A percentile compares a stretch with the other conserved stretches of the same genome.
Conservation (phyloP, 2,329 filamentous ascomycete genomes). For the Talaromyces rugulosus region DNA sequence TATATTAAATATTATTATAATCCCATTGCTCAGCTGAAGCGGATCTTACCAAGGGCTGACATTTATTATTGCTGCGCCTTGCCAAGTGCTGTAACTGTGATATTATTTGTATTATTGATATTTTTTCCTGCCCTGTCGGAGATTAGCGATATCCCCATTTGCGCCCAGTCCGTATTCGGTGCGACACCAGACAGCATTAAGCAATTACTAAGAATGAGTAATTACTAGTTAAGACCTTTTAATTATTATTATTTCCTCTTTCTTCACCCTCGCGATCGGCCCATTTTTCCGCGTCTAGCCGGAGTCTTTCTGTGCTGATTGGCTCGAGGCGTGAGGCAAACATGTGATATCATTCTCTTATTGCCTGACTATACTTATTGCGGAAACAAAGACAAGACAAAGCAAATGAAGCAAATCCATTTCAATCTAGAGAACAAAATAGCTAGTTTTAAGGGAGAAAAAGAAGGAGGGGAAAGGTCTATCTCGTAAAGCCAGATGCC, state of each 20-base stretch:
- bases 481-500: slow-evolving; percentile 11
- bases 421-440: not conserved
- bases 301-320: not conserved
- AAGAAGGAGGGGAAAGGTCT: not conserved
- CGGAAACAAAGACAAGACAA: not conserved
- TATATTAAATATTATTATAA: too few species aligned
- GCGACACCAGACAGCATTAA: not conserved
- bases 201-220: not conserved
- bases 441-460: not conserved
- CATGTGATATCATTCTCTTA: not conserved
- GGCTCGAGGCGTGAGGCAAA: not conserved
- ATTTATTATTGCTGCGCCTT: not conserved
- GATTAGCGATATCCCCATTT: not conserved
- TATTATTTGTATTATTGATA: not conserved
- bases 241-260: not conserved
- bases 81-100: not conserved
- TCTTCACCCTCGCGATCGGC: not conserved
- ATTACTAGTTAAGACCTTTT: not conserved
- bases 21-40: not conserved
- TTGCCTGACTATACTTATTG: not conserved
- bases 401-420: not conserved
- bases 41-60: not conserved
- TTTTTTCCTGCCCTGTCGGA: not conserved
- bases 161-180: not conserved
- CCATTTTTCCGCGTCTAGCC: not conserved